phyloP scores from a whole-genome alignment of 768 basidiomycete species.

The Hortiboletus flavorubellus region DNA sequence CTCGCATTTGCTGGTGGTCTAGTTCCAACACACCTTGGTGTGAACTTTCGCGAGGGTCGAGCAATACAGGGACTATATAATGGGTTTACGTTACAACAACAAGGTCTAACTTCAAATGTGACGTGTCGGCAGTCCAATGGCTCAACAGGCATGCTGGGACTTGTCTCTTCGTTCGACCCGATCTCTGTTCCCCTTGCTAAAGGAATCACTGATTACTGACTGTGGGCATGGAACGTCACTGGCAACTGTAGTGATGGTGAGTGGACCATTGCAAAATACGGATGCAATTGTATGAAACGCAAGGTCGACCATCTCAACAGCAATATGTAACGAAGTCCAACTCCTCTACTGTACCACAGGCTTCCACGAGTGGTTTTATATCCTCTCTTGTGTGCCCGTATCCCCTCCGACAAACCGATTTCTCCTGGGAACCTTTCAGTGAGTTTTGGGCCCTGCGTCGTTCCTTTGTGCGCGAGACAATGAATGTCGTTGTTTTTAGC shows the following conservation, averaged over 20 bases:
- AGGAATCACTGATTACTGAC: conserved; percentile 2
- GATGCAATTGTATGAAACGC: neutral
- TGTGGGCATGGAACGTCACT: conserved; percentile 5
- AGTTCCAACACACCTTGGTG: neutral
- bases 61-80: neutral
- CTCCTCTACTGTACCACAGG: neutral
- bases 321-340: conserved; percentile 1
- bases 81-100: conserved; percentile 6
- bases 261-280: neutral
- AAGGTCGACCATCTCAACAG: conserved; percentile 2
- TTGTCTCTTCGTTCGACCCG: neutral
- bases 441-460: neutral
- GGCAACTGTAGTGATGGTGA: neutral
- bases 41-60: neutral
- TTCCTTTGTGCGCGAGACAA: no score
- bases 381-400: conserved; percentile 1
- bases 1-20: conserved; percentile 1
- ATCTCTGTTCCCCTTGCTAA: neutral
- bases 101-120: conserved; percentile 19
- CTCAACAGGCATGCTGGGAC: neutral
- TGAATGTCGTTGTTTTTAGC: neutral
- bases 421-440: conserved; percentile 1
- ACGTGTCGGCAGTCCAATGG: neutral
- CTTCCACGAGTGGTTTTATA: neutral
- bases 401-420: neutral